Percentiles rank a stretch among this genome's conserved stretches.
These are phyloP conservation scores for Henckelia pumila DNA, from an alignment of 257 asterid genomes.

Conservation along the genomic window DNA sequence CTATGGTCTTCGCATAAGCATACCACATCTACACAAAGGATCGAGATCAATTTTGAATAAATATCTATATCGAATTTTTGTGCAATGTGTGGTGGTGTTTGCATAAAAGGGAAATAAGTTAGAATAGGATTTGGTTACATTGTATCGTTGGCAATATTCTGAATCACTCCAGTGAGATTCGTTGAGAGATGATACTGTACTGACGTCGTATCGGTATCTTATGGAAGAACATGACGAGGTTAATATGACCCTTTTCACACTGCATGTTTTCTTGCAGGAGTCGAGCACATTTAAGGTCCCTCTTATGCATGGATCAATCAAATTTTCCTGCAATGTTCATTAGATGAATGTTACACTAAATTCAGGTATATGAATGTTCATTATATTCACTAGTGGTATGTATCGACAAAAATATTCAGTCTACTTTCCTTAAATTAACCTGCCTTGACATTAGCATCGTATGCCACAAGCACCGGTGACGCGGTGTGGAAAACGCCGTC, in stretches of 20 bases:
- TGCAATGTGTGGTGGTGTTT: background rate
- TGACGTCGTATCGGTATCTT: conserved; percentile 67
- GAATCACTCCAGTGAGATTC: conserved; percentile 93
- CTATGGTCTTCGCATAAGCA: conserved; percentile 81
- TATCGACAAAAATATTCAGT: too few relatives aligned
- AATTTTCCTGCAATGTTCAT: conserved; percentile 49
- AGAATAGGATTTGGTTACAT: conserved; percentile 35
- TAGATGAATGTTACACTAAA: background rate
- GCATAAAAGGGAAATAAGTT: background rate
- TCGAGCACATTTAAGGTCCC: conserved; percentile 83
- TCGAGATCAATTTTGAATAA: too few relatives aligned
- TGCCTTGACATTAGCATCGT: conserved; percentile 61
- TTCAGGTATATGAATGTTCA: conserved; percentile 1
- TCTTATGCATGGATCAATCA: conserved; percentile 75
- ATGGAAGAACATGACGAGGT: conserved; percentile 93
- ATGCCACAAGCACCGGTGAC: conserved; percentile 72
- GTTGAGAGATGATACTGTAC: conserved; percentile 60
- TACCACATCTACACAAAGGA: conserved; percentile 97
- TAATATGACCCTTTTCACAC: conserved; percentile 72
- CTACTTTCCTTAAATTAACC: conserved; percentile 1
- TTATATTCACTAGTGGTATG: background rate
- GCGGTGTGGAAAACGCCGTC: conserved; percentile 94
- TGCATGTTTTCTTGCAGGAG: conserved; percentile 66
- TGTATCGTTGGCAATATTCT: conserved; percentile 65
- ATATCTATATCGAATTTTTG: too few relatives aligned